Base-by-base conservation (phyloP, 257 asterid species). In the Salvia rosmarinus region DNA sequence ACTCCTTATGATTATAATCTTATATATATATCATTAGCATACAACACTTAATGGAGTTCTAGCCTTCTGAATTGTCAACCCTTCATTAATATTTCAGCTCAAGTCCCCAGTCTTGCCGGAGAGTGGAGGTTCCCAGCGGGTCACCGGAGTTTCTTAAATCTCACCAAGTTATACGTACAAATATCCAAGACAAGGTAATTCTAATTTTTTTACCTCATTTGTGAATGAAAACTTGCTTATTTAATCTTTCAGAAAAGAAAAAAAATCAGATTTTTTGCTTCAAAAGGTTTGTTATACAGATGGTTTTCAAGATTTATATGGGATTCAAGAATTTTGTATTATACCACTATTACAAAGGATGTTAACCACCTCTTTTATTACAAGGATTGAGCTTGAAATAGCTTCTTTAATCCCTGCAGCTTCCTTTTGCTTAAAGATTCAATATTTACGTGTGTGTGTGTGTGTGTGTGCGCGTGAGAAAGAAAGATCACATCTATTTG, bases 31-130 rank as follows among this genome's bases (percentile, higher is more conserved):
- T 58, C 64, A 14, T 23, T 54, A 47, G 58, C 70, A 68, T 25
- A 67, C 35, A 57, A 50, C 47, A 78, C 23, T 40, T 12, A n/a
- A 81, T 81, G 81, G 81, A 62, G 59, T 49, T 35, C 49, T 78
- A 67, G 52, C 56, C 54, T 54, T 60, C 55, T 60, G 39, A 75
- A 77, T 39, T 39, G 9, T 63, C 71, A 58, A 58, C 39, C 46
- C 57, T 66, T 8, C 49, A 39, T 72, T 30, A 47, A 28, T 37
- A 62, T 64, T 60, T 71, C 85, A 47, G 39, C 47, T 62, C 34
- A 9, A 63, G 2, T 46, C 39, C 72, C 82, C 79, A 70, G 68
- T 25, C 57, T 65, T 9, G 56, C 76, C 74, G 64, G 82, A 46
- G 52, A 79, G 47, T 63, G 69, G 17, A 69, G 23, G 61, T 63